Percentiles rank a stretch among this genome's conserved stretches.
These are phyloP conservation scores for Maudiozyma pseudohumilis DNA, from an alignment of 805 yeast genomes.

Conservation along the genomic window DNA sequence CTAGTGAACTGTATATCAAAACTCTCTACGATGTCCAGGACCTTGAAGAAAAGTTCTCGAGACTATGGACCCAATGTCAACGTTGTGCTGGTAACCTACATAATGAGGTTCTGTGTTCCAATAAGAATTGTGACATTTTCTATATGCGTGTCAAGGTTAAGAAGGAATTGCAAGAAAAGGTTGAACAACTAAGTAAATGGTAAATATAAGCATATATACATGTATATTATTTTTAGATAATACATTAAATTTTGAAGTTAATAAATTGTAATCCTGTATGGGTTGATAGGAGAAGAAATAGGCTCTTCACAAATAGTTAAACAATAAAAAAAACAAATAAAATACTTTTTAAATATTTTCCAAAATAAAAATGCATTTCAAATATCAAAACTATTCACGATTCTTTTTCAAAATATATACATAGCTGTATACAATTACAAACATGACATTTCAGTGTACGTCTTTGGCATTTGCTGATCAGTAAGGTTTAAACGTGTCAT, in stretches of 20 bases:
- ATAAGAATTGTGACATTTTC: constrained; percentile 94
- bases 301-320: no score
- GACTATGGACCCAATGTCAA: constrained; percentile 97
- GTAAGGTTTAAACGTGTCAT: constrained; percentile 24
- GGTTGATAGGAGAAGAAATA: no score
- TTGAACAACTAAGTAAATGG: constrained; percentile 34
- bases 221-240: no score
- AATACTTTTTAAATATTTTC: no score
- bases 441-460: constrained; percentile 31
- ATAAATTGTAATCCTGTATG: no score
- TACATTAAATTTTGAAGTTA: no score
- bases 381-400: no score
- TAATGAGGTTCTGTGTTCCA: constrained; percentile 90
- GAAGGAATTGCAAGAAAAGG: constrained; percentile 33
- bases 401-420: no score
- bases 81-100: constrained; percentile 93
- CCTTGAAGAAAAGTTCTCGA: constrained; percentile 70
- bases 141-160: constrained; percentile 72
- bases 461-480: constrained; percentile 26
- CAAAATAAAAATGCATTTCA: no score
- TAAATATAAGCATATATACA: no score
- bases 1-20: constrained; percentile 72
- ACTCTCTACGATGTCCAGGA: constrained; percentile 72
- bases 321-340: no score
- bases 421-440: constrained; percentile 7